A percentile compares a stretch with the other conserved stretches of the same genome.
phyloP scores from a whole-genome alignment of 163 green algal genomes.

The Scenedesmus sp. region DNA sequence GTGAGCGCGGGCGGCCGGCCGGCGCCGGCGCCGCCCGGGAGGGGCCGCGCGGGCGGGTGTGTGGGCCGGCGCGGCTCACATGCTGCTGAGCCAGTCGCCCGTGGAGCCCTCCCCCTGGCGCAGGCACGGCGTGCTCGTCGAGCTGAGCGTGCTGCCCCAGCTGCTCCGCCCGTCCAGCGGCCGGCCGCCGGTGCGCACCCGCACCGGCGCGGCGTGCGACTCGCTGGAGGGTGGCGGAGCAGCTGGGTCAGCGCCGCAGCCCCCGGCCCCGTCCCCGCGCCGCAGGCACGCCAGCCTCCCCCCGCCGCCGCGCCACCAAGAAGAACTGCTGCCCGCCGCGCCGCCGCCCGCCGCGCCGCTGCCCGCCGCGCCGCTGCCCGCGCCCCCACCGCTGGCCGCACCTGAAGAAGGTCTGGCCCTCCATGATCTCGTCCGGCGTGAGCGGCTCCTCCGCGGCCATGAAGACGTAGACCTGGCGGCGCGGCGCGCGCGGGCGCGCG shows the following conservation, averaged over 20 bases:
- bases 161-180: conserved; percentile 38
- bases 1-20: no score
- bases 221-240: background rate
- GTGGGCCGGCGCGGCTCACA: background rate
- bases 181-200: background rate
- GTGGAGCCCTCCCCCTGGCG: conserved; percentile 22
- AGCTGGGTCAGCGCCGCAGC: no score
- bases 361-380: no score
- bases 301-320: no score
- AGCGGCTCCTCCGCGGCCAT: conserved; percentile 53
- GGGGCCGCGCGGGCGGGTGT: no score
- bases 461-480: conserved; percentile 39
- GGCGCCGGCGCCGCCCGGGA: no score
- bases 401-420: conserved; percentile 44
- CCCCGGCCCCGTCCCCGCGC: no score
- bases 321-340: no score
- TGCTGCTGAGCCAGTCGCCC: conserved; percentile 30
- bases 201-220: conserved; percentile 6
- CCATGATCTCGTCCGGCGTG: conserved; percentile 60
- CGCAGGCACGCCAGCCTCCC: no score
- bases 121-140: conserved; percentile 28
- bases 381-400: background rate
- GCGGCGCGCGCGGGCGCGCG: no score
- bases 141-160: conserved; percentile 46
- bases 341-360: no score